Conservation (phyloP, 441 rosid genomes). For the Lepidium campestre region DNA sequence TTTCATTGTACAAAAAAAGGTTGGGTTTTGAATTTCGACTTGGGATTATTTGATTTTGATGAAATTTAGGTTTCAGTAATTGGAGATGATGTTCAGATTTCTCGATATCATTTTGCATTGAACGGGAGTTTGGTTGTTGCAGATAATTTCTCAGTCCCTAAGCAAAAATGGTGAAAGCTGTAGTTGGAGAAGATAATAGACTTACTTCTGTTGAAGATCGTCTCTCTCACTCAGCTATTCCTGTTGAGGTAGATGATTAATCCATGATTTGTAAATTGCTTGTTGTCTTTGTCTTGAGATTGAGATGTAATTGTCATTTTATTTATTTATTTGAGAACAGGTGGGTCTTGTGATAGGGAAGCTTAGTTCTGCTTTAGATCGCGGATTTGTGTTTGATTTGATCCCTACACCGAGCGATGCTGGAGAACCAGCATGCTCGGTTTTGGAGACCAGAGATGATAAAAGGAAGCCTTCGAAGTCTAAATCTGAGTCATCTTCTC, state of each 20-base stretch:
- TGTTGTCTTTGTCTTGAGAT: background rate
- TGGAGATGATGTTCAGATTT: background rate
- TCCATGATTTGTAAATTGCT: background rate
- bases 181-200: conserved; percentile 69
- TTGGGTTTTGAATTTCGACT: background rate
- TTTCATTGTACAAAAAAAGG: background rate
- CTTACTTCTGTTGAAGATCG: conserved; percentile 64
- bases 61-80: background rate
- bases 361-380: conserved; percentile 68
- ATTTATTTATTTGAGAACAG: conserved; percentile 27
- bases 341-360: conserved; percentile 87
- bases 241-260: conserved; percentile 42
- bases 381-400: conserved; percentile 80
- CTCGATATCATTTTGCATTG: background rate
- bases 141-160: background rate
- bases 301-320: background rate
- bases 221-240: conserved; percentile 56
- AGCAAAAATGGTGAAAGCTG: conserved; percentile 71
- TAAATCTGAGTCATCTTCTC: conserved; percentile 55
- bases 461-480: conserved; percentile 52
- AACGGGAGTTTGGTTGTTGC: background rate
- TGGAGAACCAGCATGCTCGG: conserved; percentile 62
- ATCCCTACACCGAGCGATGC: conserved; percentile 80
- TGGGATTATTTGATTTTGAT: background rate
- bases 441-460: conserved; percentile 49